phyloP scores from a whole-genome alignment of 345 rosid species.

The Excoecaria cochinchinensis region DNA sequence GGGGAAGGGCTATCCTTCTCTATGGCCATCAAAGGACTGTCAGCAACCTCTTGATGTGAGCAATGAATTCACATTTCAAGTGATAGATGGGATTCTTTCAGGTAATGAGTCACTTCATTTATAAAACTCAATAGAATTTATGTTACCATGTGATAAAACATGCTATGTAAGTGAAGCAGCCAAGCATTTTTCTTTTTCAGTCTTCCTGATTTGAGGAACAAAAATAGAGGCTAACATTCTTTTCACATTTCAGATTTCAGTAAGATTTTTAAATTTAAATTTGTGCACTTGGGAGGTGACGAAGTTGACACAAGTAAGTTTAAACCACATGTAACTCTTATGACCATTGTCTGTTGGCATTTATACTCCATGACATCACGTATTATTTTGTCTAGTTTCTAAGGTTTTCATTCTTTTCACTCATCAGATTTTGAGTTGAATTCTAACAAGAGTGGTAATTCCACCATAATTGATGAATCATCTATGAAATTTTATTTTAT shows the following conservation, averaged over 20 bases:
- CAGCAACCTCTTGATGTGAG: conserved; percentile 74
- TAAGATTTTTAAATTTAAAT: conserved; percentile 69
- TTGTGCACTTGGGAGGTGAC: conserved; percentile 82
- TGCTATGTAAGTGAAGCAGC: not conserved
- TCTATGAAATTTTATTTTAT: not conserved
- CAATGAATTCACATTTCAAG: conserved; percentile 59
- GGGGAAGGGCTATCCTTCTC: conserved; percentile 66
- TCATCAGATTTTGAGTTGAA: not conserved
- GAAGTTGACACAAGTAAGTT: conserved; percentile 70
- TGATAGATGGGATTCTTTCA: conserved; percentile 74
- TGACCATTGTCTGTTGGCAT: not conserved
- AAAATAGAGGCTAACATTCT: conserved; percentile 6
- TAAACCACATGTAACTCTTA: not conserved
- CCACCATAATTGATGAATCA: not conserved
- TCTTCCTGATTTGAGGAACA: not conserved
- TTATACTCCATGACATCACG: not conserved
- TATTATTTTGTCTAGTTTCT: not conserved
- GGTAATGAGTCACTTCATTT: conserved; percentile 34
- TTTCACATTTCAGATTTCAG: conserved; percentile 52
- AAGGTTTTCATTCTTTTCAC: not conserved
- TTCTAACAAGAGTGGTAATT: not conserved
- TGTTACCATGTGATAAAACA: not conserved
- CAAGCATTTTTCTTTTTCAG: not conserved
- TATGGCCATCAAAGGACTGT: conserved; percentile 77
- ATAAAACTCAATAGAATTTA: not conserved